Evolutionary conservation across 768 basidiomycete genomes (phyloP).

Genomic region (Calocera viscosa): DNA sequence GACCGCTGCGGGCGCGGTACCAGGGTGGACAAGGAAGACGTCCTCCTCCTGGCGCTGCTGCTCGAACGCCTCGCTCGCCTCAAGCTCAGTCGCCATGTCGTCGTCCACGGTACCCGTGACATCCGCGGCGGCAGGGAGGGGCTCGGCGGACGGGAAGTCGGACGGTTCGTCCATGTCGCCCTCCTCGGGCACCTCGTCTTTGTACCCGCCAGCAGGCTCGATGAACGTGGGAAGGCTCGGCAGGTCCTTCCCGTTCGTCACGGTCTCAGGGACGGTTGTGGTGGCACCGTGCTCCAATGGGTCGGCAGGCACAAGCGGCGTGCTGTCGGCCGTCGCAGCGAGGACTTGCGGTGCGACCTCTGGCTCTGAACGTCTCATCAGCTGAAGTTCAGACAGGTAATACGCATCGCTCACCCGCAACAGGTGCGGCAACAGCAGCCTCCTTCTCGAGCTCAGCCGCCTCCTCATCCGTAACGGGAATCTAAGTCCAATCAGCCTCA

Average conservation of each 20-base stretch:
- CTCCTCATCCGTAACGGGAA: neutral
- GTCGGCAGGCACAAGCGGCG: neutral
- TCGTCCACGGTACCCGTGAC: neutral
- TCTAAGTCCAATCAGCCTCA: neutral
- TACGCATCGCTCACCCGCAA: neutral
- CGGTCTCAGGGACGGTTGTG: neutral
- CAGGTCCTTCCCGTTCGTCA: neutral
- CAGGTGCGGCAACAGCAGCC: neutral
- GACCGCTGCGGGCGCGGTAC: neutral
- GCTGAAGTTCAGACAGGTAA: neutral
- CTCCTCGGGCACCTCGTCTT: neutral
- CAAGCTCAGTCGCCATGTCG: neutral
- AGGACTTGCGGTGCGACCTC: neutral
- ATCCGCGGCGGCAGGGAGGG: neutral
- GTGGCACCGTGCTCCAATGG: neutral
- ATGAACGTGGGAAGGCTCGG: neutral
- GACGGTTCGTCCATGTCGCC: neutral
- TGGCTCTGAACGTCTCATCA: neutral
- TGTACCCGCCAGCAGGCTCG: neutral
- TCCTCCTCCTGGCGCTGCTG: neutral
- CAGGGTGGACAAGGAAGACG: neutral
- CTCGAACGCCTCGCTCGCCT: neutral
- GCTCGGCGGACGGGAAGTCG: neutral
- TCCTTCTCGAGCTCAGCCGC: neutral
- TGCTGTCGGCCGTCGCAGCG: neutral